Evolutionary conservation across 345 rosid species (phyloP), one percentile per base, ranked within the genome.

Genomic region (Populus nigra): DNA sequence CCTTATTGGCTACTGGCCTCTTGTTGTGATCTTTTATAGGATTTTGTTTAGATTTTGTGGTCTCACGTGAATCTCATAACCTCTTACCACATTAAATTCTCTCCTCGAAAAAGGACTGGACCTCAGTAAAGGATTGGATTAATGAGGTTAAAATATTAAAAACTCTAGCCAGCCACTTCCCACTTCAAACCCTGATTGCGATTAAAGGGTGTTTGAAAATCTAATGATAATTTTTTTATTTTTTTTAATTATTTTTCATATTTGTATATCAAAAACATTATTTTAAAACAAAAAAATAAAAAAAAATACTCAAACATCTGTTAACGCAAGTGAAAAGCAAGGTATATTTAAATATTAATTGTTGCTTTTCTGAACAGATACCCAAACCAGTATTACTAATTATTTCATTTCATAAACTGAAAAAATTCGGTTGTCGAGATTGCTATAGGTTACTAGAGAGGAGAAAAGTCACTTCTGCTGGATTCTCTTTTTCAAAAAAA

Each of bases 21-120:
- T 36, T 65, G 41, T 36, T 77, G 76, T 65, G 38, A 82, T 84
- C 87, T 83, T 74, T 75, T 80, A 25, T 73, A 57, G 69, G 86
- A 82, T 77, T 87, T 77, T 72, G 80, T 84, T 73, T 80, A 75
- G 89, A 82, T 84, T 82, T 77, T 84, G 72, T 76, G 83, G 38
- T 62, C 80, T 81, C 86, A 84, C 86, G 86, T 83, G 86, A 83
- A 47, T 68, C 86, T 76, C 78, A 43, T 73, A 45, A 71, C 41
- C 2, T 38, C 59, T 38, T 61, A 25, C 72, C 74, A 8, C 87
- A 79, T 86, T 81, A 66, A 83, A 36, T 35, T 45, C 55, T 50
- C 77, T 57, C 22, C n/a, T 50, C n/a, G 1, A 3, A 5, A 50
- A 50, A 50, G 57, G 8, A 50, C 57, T 18, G 57, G 57, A 22